Base-by-base conservation (phyloP, 2,329 filamentous ascomycete species). In the Penicillium italicum region DNA sequence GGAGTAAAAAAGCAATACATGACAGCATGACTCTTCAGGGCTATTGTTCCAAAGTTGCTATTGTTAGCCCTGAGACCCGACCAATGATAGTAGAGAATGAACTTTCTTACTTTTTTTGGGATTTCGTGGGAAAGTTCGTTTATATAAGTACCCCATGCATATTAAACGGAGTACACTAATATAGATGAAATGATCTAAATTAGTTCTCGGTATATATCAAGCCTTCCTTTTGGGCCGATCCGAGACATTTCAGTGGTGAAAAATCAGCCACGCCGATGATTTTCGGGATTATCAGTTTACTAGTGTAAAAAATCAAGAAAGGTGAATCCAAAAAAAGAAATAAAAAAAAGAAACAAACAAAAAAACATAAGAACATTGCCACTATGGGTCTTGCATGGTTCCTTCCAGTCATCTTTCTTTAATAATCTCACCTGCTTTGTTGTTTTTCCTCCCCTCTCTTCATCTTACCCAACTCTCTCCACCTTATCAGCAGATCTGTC, bases 1-100 rank as follows among this genome's bases (percentile, higher is more conserved):
- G 44, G 44, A 36, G 44, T 26, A 33, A 54, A 54, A 54, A 37
- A 30, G 18, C 30, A 47, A 44, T 42, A 44, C 18, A 60, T 59
- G 56, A 59, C 59, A 61, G 53, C 51, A 61, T 42, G 57, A 59
- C 51, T 57, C n/a, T 36, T n/a, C n/a, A n/a, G 24, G n/a, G 24
- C 24, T 24, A 24, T 24, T 24, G 20, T 33, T 48, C 20, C 22
- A 22, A 22, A 7, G 37, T 34, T 51, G 24, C 54, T 38, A 47
- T 53, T 57, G 52, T 57, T 57, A 55, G 47, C 45, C 51, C 45
- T 57, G 52, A 57, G 40, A 57, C 55, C 46, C 12, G 28, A 18
- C 56, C 56, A 58, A 58, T 58, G 16, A 55, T n/a, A 42, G 16
- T 5, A 4, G 16, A 42, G 22, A 7, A 42, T 26, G 22, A 7